Percentiles rank a stretch among this genome's conserved stretches.
Evolutionary conservation across 345 rosid species (phyloP).

Genomic region (Eucalyptus leucophloia): DNA sequence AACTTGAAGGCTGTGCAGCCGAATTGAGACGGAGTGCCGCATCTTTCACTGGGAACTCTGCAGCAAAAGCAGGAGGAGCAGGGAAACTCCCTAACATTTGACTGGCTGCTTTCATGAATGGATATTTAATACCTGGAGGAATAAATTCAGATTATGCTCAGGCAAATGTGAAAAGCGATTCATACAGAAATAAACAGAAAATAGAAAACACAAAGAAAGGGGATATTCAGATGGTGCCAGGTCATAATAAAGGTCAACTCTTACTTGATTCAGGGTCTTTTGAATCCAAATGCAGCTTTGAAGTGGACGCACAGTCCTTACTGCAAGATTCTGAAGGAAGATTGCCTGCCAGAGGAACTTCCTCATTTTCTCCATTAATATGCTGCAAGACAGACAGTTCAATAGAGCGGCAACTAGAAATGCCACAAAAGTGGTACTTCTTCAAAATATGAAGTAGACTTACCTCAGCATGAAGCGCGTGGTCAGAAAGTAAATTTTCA

Average conservation of each 20-base stretch:
- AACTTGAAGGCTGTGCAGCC: slow-evolving; percentile 54
- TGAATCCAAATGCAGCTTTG: slow-evolving; percentile 32
- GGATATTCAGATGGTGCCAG: not conserved
- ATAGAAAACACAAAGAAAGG: not conserved
- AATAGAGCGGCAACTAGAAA: not conserved
- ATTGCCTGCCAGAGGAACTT: slow-evolving; percentile 13
- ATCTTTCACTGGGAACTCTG: slow-evolving; percentile 61
- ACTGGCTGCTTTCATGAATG: slow-evolving; percentile 59
- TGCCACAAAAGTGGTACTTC: not conserved
- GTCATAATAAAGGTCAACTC: not conserved
- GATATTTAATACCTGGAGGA: slow-evolving; percentile 43
- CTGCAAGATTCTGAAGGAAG: slow-evolving; percentile 9
- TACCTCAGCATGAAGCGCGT: slow-evolving; percentile 1
- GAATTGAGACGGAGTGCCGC: slow-evolving; percentile 34
- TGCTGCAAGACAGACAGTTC: slow-evolving; percentile 10
- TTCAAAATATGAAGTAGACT: not conserved
- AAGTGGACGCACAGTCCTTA: slow-evolving; percentile 38
- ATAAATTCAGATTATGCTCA: not conserved
- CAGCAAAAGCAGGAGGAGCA: slow-evolving; percentile 64
- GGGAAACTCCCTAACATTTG: slow-evolving; percentile 64
- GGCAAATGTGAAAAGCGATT: not conserved
- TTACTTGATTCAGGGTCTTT: slow-evolving; percentile 48
- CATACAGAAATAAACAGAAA: not conserved
- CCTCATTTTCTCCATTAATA: slow-evolving; percentile 26
- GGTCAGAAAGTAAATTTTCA: slow-evolving; percentile 11